Evolutionary conservation across 192 early-diverging fungal genomes (phyloP), one percentile per base, ranked within the genome.

Genomic region (Rhizoclosmatium sp.): DNA sequence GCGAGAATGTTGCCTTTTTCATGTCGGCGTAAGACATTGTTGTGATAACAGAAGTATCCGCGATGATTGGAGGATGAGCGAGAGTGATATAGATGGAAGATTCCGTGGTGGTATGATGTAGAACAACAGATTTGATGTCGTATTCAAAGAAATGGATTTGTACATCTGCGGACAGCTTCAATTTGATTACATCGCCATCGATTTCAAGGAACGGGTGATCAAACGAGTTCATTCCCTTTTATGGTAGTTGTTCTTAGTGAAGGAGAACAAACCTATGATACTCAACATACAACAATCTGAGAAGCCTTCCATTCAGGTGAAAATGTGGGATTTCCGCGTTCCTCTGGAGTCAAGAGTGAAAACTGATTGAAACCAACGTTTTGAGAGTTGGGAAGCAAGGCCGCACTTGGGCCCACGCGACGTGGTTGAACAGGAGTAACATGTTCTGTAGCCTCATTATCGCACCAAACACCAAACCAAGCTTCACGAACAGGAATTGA

Each of bases 231-330:
- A 46, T 75, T 21, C 73, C 73, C 31, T 31, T 31, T 31, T 31
- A 0, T 31, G n/a, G n/a, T 31, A 0, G 31, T 31, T 0, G 31
- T 31, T 31, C 31, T 31, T 31, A 31, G 31, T 31, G 31, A 31
- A 31, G 31, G 31, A 31, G 31, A 31, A 31, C 31, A 0, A 31
- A 31, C 0, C 31, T 0, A 31, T 31, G 0, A 31, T 31, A 31
- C 31, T 31, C 0, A 31, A 31, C 31, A 0, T 31, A 31, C 31
- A 2, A 64, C 42, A 47, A 60, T 75, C 64, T 75, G 73, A 7
- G 73, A 75, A 60, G 73, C 73, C 45, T 75, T 75, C 73, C 73
- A 75, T 64, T 75, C 73, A 10, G 73, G 73, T 12, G 73, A 75
- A 64, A 75, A 75, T 10, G 73, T 75, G 10, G 73, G 73, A 45